Evolutionary conservation across 257 asterid genomes (phyloP).

Genomic region (Henckelia pumila): DNA sequence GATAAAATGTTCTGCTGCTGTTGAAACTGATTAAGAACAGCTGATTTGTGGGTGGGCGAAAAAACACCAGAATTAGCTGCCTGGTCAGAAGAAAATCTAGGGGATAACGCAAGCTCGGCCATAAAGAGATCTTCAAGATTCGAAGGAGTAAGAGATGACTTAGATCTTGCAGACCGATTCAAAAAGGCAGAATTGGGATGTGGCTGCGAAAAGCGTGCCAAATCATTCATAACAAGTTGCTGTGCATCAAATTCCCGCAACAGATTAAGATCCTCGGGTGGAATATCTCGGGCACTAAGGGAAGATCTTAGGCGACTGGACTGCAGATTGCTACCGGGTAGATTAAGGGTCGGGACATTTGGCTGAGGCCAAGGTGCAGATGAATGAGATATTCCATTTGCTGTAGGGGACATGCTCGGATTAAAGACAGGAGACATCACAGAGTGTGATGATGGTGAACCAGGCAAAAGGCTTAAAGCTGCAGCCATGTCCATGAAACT

Average conservation of each 20-base stretch:
- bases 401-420: conserved; percentile 70
- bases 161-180: conserved; percentile 52
- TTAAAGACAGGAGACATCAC: conserved; percentile 74
- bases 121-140: conserved; percentile 88
- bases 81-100: conserved; percentile 64
- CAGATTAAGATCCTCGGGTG: conserved; percentile 46
- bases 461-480: conserved; percentile 68
- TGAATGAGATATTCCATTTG: conserved; percentile 65
- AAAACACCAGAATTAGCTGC: conserved; percentile 57
- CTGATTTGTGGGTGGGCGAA: conserved; percentile 79
- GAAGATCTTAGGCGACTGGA: conserved; percentile 91
- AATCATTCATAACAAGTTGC: conserved; percentile 55
- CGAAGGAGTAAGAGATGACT: conserved; percentile 70
- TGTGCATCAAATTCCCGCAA: conserved; percentile 66
- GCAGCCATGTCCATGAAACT: conserved; percentile 93
- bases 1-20: conserved; percentile 75
- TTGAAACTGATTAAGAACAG: conserved; percentile 65
- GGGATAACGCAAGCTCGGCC: conserved; percentile 66
- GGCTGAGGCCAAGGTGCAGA: conserved; percentile 72
- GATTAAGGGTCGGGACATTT: conserved; percentile 76
- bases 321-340: conserved; percentile 86
- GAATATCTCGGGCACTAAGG: conserved; percentile 80
- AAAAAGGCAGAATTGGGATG: conserved; percentile 51
- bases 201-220: conserved; percentile 55
- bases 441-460: conserved; percentile 75